Evolutionary conservation across 257 asterid species (phyloP), one percentile per base, ranked within the genome.

Genomic region (Solanum sejunctum): DNA sequence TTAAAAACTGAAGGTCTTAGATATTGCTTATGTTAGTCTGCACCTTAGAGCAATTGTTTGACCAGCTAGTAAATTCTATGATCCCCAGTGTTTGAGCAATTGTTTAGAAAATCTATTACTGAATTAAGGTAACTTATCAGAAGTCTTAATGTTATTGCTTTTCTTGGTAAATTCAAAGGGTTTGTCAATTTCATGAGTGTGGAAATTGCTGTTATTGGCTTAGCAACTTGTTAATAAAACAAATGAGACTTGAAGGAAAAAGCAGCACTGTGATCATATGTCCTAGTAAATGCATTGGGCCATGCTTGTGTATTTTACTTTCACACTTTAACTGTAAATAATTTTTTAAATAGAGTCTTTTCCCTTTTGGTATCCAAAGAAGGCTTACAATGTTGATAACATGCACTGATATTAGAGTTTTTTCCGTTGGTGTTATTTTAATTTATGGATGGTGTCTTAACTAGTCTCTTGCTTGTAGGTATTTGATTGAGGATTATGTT

Each of bases 401-500:
- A 15, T 64, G 69, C 52, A 17, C 21, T 12, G 63, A 54, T 26
- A 32, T 56, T 39, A 47, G 43, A 20, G 81, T 55, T 86, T 60
- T 16, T 77, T 52, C 79, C 43, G 9, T 12, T 86, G 45, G 57
- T 69, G 58, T 75, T 52, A 72, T 52, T 82, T 17, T 52, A 56
- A 82, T 85, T 71, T 17, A 12, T 84, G 57, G 67, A 15, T 20
- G 20, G 49, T 67, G n/a, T 72, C 15, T 56, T 70, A 73, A 17
- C 28, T 10, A 28, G 63, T 75, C 82, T 45, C 82, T 85, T 84
- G 84, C 54, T 88, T 51, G 57, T 79, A 84, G 92, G 93, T 83
- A 72, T 88, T 86, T 85, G 84, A 81, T 81, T 87, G 73, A 83
- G 80, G 86, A 61, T 85, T 85, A 51, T 85, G 85, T 87, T 85